A percentile compares a stretch with the other conserved stretches of the same genome.
These are phyloP conservation scores for Przewalskia tangutica DNA, from an alignment of 257 asterid genomes.

Conservation along the genomic window DNA sequence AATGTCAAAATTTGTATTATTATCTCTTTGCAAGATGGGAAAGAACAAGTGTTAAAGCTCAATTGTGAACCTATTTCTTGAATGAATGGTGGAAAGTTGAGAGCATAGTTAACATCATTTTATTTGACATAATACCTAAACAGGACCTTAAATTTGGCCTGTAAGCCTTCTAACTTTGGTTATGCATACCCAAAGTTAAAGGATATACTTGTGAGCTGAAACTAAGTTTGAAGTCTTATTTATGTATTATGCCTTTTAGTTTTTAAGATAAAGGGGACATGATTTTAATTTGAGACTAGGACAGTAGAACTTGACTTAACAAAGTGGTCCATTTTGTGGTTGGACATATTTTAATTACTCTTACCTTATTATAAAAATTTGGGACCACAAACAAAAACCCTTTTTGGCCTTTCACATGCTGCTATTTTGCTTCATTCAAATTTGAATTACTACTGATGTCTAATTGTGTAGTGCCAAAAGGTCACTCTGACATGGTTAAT, in stretches of 20 bases:
- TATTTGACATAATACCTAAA: too few relatives aligned
- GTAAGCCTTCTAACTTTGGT: too few relatives aligned
- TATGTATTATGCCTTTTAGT: too few relatives aligned
- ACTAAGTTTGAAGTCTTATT: too few relatives aligned
- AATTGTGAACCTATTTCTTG: neutral
- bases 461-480: constrained; percentile 3
- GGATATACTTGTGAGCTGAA: too few relatives aligned
- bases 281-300: neutral
- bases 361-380: neutral
- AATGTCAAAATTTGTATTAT: neutral
- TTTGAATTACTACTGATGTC: constrained; percentile 7
- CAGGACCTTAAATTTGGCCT: too few relatives aligned
- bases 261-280: neutral
- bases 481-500: neutral
- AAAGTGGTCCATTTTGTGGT: constrained; percentile 17
- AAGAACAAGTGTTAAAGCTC: neutral
- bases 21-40: neutral
- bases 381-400: constrained; percentile 13
- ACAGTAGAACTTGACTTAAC: neutral
- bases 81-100: neutral
- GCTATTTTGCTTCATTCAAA: constrained; percentile 16
- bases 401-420: constrained; percentile 11
- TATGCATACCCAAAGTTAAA: too few relatives aligned
- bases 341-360: constrained; percentile 7
- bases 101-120: neutral